Base-by-base conservation (phyloP, 1,139 yeast species). In the Candida sp. region DNA sequence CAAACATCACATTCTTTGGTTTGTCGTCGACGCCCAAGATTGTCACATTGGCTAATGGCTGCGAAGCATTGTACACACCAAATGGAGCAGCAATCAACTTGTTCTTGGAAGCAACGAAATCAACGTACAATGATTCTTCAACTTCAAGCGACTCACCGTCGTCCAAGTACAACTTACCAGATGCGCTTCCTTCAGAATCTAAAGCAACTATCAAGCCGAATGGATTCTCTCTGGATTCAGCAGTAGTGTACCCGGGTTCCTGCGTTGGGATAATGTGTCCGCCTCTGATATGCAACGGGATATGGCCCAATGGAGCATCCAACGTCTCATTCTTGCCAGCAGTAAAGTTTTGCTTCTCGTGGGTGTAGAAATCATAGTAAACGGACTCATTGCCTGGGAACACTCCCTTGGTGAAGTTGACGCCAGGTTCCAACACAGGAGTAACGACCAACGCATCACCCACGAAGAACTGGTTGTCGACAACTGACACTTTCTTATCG, bases 311-410 rank as follows among this genome's bases (percentile, higher is more conserved):
- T 42, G 67, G 67, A 9, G 67, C 66, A 23, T 50, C 54, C 46
- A 62, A 55, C 30, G 67, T 61, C 42, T 55, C 59, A 47, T 67
- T 65, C 40, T 55, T 55, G 9, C 65, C 66, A 22, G 56, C 59
- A 7, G 58, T 52, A 47, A 63, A 61, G 47, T 63, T 54, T 37
- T 59, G 63, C 30, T 54, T 49, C 44, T 58, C 57, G 28, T 61
- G 59, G 8, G 70, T 65, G 59, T 70, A 70, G 70, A 70, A 70
- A 55, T 70, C 73, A 49, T 67, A 70, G 63, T 71, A 70, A 6
- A 63, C 60, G 28, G 63, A 68, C 41, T 52, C 53, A 11, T 59
- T 54, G 34, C 61, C 60, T 22, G 69, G 72, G 61, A 67, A 65
- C 17, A 57, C 55, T 41, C 66, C 71, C 30, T 66, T 60, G 37